Conservation (phyloP, 2,329 filamentous ascomycete genomes). For the Alternaria alternata region DNA sequence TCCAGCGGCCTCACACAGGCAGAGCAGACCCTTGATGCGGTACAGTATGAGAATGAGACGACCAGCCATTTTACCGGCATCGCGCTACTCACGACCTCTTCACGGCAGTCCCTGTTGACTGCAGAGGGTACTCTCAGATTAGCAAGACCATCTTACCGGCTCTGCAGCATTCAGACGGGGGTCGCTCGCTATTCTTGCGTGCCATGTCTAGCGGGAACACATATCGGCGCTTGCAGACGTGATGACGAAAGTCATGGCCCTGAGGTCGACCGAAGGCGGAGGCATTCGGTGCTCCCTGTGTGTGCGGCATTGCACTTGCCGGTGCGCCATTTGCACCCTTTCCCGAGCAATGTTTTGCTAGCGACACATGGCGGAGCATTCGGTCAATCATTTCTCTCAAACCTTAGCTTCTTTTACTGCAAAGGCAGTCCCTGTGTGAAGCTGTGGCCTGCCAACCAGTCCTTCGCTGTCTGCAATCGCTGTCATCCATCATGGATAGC, state of each 20-base stretch:
- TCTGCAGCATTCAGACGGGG: slow-evolving; percentile 17
- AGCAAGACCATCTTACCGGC: slow-evolving; percentile 21
- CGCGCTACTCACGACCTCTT: slow-evolving; percentile 5
- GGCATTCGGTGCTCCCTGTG: slow-evolving; percentile 15
- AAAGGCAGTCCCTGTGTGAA: slow-evolving; percentile 10
- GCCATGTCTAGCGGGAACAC: slow-evolving; percentile 9
- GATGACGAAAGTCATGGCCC: not conserved
- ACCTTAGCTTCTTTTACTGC: slow-evolving; percentile 1
- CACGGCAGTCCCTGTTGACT: slow-evolving; percentile 21
- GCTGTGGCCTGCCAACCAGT: slow-evolving; percentile 7
- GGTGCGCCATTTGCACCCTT: slow-evolving; percentile 12
- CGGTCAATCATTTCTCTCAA: slow-evolving; percentile 7
- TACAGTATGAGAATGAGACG: slow-evolving; percentile 22
- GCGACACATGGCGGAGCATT: slow-evolving; percentile 22
- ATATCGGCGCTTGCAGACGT: slow-evolving; percentile 14
- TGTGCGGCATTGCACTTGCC: slow-evolving; percentile 16
- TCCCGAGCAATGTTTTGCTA: slow-evolving; percentile 22
- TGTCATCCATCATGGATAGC: slow-evolving; percentile 2
- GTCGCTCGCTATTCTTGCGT: slow-evolving; percentile 24
- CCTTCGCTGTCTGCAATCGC: not conserved
- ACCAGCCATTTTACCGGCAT: slow-evolving; percentile 15
- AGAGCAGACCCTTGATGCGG: slow-evolving; percentile 11
- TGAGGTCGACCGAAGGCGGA: not conserved
- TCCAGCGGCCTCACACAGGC: slow-evolving; percentile 7
- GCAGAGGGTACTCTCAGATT: slow-evolving; percentile 25